A percentile compares a stretch with the other conserved stretches of the same genome.
Conservation (phyloP, 202 grass and related monocot genomes). For the Schoenoplectus triqueter region DNA sequence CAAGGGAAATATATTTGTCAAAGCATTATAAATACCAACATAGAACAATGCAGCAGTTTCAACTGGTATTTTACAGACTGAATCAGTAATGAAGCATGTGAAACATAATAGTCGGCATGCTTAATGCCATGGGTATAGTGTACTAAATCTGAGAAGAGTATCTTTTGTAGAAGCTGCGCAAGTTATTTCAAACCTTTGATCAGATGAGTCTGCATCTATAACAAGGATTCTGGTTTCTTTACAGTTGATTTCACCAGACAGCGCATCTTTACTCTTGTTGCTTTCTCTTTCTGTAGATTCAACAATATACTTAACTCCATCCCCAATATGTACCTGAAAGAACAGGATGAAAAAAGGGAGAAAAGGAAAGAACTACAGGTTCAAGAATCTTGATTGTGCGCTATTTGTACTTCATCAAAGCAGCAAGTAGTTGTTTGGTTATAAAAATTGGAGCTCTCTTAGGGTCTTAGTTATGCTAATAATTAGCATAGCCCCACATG, state of each 20-base stretch:
- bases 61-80: neutral
- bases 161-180: neutral
- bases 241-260: conserved; percentile 41
- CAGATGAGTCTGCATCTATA: conserved; percentile 94
- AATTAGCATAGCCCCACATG: neutral
- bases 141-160: neutral
- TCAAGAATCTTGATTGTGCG: neutral
- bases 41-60: neutral
- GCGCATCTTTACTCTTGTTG: conserved; percentile 27
- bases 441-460: neutral
- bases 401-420: neutral
- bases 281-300: conserved; percentile 44
- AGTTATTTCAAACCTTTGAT: conserved; percentile 58
- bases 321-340: conserved; percentile 73
- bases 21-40: neutral
- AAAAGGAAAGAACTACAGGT: neutral
- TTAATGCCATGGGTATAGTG: neutral
- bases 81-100: too few relatives aligned
- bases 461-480: too few relatives aligned
- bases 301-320: conserved; percentile 74
- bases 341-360: neutral
- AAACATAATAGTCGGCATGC: neutral
- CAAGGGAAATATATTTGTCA: neutral
- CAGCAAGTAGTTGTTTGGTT: neutral
- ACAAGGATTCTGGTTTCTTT: conserved; percentile 68